A percentile compares a stretch with the other conserved stretches of the same genome.
Conservation (phyloP, 805 yeast genomes). For the Candida succiphila region DNA sequence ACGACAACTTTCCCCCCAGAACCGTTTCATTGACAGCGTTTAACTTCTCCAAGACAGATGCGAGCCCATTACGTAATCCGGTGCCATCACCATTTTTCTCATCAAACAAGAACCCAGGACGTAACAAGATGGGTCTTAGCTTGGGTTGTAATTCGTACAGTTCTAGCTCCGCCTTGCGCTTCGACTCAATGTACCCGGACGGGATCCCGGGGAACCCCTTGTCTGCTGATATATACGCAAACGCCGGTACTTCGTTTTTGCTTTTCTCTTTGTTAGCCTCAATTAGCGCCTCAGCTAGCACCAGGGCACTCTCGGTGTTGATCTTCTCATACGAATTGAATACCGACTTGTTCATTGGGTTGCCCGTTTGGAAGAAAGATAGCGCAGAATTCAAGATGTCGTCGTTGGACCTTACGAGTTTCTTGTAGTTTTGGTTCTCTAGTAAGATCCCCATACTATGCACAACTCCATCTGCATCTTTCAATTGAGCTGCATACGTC, state of each 20-base stretch:
- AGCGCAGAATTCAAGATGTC: conserved; percentile 24
- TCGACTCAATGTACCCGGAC: conserved; percentile 60
- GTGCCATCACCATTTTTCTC: conserved; percentile 19
- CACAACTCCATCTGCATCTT: conserved; percentile 55
- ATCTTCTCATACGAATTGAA: conserved; percentile 47
- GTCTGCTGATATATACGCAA: conserved; percentile 80
- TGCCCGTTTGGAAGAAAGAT: conserved; percentile 37
- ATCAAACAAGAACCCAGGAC: conserved; percentile 85
- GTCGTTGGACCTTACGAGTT: conserved; percentile 26
- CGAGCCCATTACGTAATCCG: conserved; percentile 30
- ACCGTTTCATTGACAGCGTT: conserved; percentile 33
- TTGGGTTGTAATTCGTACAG: conserved; percentile 27
- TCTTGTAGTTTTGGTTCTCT: conserved; percentile 63
- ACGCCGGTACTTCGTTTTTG: conserved; percentile 21
- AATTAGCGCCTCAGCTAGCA: conserved; percentile 47
- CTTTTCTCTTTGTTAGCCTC: conserved; percentile 1
- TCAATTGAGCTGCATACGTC: conserved; percentile 38
- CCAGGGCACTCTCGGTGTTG: conserved; percentile 61
- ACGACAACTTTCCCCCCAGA: conserved; percentile 33
- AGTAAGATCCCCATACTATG: conserved; percentile 75
- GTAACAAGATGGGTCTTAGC: conserved; percentile 53
- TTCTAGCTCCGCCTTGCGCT: conserved; percentile 67
- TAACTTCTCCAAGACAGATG: conserved; percentile 30
- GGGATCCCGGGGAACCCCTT: conserved; percentile 60
- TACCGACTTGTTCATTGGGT: conserved; percentile 48